A percentile compares a stretch with the other conserved stretches of the same genome.
These are phyloP conservation scores for Colletotrichum horii DNA, from an alignment of 2,329 filamentous ascomycete species.

Conservation along the genomic window DNA sequence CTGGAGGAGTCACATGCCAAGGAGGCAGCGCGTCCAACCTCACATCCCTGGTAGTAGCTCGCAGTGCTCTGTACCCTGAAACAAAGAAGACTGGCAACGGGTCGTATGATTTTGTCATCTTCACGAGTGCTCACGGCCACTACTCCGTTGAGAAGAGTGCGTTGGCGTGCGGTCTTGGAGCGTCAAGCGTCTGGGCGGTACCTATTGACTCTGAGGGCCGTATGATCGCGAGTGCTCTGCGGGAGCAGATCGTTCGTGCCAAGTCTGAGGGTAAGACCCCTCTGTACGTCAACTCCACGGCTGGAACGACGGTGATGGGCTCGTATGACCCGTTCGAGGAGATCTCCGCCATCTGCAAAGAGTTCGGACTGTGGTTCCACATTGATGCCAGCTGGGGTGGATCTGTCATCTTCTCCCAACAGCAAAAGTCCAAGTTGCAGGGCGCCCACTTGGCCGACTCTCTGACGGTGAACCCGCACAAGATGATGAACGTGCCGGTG, in stretches of 20 bases:
- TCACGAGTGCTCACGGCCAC: constrained; percentile 89
- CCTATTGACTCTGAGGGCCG: constrained; percentile 74
- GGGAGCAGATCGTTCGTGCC: constrained; percentile 65
- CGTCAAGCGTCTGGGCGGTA: constrained; percentile 73
- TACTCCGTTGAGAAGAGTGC: constrained; percentile 95
- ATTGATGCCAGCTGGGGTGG: constrained; percentile 94
- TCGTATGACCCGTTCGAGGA: constrained; percentile 82
- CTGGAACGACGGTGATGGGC: constrained; percentile 91
- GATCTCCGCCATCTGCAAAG: constrained; percentile 73
- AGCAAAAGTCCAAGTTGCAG: constrained; percentile 66
- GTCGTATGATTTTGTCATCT: constrained; percentile 73
- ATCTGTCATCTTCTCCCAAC: constrained; percentile 76
- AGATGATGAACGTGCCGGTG: constrained; percentile 92
- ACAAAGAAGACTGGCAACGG: constrained; percentile 78
- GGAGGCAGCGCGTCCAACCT: constrained; percentile 87
- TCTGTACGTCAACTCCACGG: constrained; percentile 94
- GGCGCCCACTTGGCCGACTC: constrained; percentile 80
- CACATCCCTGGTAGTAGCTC: constrained; percentile 83
- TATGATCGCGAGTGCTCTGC: constrained; percentile 73
- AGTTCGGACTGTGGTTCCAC: constrained; percentile 85
- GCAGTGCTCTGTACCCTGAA: constrained; percentile 82
- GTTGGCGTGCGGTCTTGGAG: constrained; percentile 87
- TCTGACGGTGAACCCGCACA: constrained; percentile 91
- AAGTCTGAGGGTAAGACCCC: constrained; percentile 76
- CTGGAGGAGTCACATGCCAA: constrained; percentile 78